A percentile compares a stretch with the other conserved stretches of the same genome.
These are phyloP conservation scores for Podaxis carcinomalis DNA, from an alignment of 768 basidiomycete genomes.

Conservation along the genomic window DNA sequence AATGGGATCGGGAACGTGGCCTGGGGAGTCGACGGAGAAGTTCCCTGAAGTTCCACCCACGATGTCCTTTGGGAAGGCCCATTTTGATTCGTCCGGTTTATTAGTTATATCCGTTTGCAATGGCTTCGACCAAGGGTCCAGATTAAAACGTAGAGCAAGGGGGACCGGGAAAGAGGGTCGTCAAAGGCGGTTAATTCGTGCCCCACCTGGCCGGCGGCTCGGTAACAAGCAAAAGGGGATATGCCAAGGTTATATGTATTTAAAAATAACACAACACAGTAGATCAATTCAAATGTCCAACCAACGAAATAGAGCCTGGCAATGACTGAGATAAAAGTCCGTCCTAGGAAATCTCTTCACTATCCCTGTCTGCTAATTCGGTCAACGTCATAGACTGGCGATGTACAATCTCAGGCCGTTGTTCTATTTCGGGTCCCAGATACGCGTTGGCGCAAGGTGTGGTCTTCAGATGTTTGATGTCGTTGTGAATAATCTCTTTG, in stretches of 20 bases:
- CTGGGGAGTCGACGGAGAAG: not conserved
- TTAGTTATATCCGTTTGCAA: too few species aligned
- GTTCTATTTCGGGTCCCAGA: constrained; percentile 23
- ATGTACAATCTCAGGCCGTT: constrained; percentile 1
- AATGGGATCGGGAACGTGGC: not conserved
- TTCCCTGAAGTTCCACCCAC: not conserved
- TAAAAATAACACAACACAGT: not conserved
- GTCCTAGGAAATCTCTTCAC: not conserved
- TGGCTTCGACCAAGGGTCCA: not conserved
- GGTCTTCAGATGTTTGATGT: constrained; percentile 48
- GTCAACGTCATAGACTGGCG: constrained; percentile 11
- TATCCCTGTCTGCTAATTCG: not conserved
- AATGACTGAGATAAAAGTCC: not conserved
- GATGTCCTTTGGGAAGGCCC: not conserved
- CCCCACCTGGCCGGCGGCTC: not conserved
- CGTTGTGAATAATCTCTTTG: constrained; percentile 48
- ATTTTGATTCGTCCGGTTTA: too few species aligned
- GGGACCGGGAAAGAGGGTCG: not conserved
- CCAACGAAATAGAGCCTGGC: not conserved
- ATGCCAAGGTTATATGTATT: not conserved
- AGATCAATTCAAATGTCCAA: not conserved
- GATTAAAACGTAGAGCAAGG: not conserved
- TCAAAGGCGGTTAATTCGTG: not conserved
- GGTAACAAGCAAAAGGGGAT: not conserved
- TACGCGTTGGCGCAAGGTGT: constrained; percentile 50